A percentile compares a stretch with the other conserved stretches of the same genome.
Evolutionary conservation across 192 early-diverging fungal genomes (phyloP).

Genomic region (Kappamyces sp.): DNA sequence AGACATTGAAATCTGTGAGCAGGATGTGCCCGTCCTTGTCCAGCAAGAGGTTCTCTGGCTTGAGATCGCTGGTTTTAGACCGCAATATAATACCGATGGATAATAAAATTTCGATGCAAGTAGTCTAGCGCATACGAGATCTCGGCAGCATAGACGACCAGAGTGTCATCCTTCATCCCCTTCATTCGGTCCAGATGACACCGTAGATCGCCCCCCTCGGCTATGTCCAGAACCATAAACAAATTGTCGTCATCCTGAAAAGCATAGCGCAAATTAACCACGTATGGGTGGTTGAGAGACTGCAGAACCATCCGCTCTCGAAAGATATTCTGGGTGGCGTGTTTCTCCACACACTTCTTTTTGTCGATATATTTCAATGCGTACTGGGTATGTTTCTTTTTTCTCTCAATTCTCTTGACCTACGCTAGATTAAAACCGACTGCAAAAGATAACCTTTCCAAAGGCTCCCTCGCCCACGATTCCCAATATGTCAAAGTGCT

Average conservation of each 20-base stretch:
- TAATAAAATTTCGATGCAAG: conserved; percentile 19
- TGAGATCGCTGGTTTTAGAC: conserved; percentile 43
- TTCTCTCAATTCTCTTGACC: conserved; percentile 90
- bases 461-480: conserved; percentile 92
- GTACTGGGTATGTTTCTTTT: conserved; percentile 64
- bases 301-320: conserved; percentile 79
- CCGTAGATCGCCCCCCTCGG: conserved; percentile 33
- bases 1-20: conserved; percentile 49
- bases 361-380: conserved; percentile 98
- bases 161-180: conserved; percentile 22
- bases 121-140: conserved; percentile 17
- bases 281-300: conserved; percentile 21
- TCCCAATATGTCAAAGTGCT: conserved; percentile 81
- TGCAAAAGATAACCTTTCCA: conserved; percentile 68
- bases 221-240: conserved; percentile 41
- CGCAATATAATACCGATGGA: conserved; percentile 34
- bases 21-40: conserved; percentile 43
- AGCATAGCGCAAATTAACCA: conserved; percentile 32
- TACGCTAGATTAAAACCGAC: conserved; percentile 20
- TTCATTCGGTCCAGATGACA: conserved; percentile 27
- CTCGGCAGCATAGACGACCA: conserved; percentile 24
- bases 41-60: conserved; percentile 43
- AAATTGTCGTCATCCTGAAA: conserved; percentile 37
- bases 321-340: conserved; percentile 84
- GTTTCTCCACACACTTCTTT: conserved; percentile 73